Conservation (phyloP, 345 rosid species). For the Diplotaxis tenuifolia region DNA sequence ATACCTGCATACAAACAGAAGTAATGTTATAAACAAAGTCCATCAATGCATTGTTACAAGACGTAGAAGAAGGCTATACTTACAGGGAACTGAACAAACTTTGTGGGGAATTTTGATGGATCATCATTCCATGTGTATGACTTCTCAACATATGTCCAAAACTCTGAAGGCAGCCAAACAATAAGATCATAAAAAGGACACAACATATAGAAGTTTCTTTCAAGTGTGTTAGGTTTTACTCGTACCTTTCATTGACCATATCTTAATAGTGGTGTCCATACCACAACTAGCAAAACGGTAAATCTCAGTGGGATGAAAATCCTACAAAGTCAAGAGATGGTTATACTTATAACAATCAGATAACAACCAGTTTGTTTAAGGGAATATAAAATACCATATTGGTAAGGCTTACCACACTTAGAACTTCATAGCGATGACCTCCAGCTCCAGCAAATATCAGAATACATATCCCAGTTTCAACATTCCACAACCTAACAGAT, state of each 20-base stretch:
- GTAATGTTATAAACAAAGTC: not conserved
- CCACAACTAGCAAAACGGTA: slow-evolving; percentile 93
- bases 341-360: not conserved
- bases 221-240: not conserved
- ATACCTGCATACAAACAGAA: slow-evolving; percentile 53
- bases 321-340: slow-evolving; percentile 47
- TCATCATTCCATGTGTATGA: slow-evolving; percentile 93
- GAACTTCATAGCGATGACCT: slow-evolving; percentile 96
- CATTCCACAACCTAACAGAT: slow-evolving; percentile 94
- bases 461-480: slow-evolving; percentile 94
- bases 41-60: not conserved
- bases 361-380: not conserved
- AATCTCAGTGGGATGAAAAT: slow-evolving; percentile 90
- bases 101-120: slow-evolving; percentile 95
- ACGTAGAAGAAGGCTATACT: slow-evolving; percentile 32
- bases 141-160: slow-evolving; percentile 97
- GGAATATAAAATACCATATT: not conserved
- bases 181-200: not conserved
- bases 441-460: slow-evolving; percentile 92
- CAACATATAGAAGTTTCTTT: not conserved
- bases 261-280: slow-evolving; percentile 95
- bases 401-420: slow-evolving; percentile 75
- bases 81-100: slow-evolving; percentile 96
- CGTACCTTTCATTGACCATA: slow-evolving; percentile 98
- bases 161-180: slow-evolving; percentile 53